Evolutionary conservation across 768 basidiomycete genomes (phyloP).

Genomic region (Termitomyces sp.): DNA sequence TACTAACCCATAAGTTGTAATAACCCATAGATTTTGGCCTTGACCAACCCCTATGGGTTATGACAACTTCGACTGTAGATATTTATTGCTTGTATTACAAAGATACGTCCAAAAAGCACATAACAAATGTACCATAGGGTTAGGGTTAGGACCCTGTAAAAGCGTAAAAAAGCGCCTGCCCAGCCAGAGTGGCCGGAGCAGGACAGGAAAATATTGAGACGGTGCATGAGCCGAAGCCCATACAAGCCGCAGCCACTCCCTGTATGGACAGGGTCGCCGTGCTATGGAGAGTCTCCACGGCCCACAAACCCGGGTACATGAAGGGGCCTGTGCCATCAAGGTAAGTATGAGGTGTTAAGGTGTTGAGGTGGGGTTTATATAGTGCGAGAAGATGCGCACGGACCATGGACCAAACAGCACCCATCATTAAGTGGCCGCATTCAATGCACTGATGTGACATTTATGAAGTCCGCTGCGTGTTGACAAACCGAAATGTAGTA

Average conservation of each 20-base stretch:
- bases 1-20: no score
- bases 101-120: no score
- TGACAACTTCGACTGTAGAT: no score
- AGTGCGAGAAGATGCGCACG: background rate
- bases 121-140: background rate
- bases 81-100: no score
- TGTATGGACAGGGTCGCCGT: slow-evolving; percentile 68
- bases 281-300: slow-evolving; percentile 56
- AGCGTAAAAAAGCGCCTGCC: slow-evolving; percentile 30
- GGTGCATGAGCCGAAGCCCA: slow-evolving; percentile 62
- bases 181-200: slow-evolving; percentile 47
- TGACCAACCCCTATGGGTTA: no score
- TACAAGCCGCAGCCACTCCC: slow-evolving; percentile 48
- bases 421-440: no score
- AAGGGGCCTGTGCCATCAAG: slow-evolving; percentile 60
- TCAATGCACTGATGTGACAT: no score
- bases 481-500: no score
- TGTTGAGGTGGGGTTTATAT: slow-evolving; percentile 1
- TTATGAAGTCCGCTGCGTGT: background rate
- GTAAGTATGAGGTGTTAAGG: slow-evolving; percentile 46
- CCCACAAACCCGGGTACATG: slow-evolving; percentile 53
- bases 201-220: slow-evolving; percentile 63
- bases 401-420: slow-evolving; percentile 1
- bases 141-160: slow-evolving; percentile 5
- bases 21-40: no score